Evolutionary conservation across 1,139 yeast species (phyloP).

Genomic region (Saccharomyces pastorianus): DNA sequence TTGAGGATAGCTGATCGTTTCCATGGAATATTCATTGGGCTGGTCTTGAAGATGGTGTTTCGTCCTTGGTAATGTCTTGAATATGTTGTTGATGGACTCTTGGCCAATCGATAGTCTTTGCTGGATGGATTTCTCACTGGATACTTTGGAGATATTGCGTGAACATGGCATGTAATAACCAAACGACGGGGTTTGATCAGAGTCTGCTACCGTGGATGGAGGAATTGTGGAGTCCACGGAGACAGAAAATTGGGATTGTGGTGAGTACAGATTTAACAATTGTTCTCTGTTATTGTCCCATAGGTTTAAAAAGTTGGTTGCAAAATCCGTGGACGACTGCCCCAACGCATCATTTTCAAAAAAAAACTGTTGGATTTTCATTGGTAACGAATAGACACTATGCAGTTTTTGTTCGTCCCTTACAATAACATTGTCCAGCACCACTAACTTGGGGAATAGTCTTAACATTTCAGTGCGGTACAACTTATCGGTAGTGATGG

Average conservation of each 20-base stretch:
- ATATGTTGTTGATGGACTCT: slow-evolving; percentile 52
- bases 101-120: slow-evolving; percentile 61
- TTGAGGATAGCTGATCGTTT: slow-evolving; percentile 63
- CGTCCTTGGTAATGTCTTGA: slow-evolving; percentile 64
- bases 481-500: slow-evolving; percentile 43
- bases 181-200: slow-evolving; percentile 42
- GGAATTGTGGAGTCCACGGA: slow-evolving; percentile 45
- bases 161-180: slow-evolving; percentile 62
- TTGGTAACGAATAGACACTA: slow-evolving; percentile 46
- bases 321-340: slow-evolving; percentile 61
- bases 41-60: slow-evolving; percentile 58
- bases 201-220: slow-evolving; percentile 37
- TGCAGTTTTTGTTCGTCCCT: slow-evolving; percentile 62
- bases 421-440: slow-evolving; percentile 70
- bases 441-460: slow-evolving; percentile 67
- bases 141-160: slow-evolving; percentile 65
- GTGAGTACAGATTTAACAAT: slow-evolving; percentile 65
- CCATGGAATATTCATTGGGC: slow-evolving; percentile 68
- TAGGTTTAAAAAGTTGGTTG: slow-evolving; percentile 61
- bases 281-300: slow-evolving; percentile 80
- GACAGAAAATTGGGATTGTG: slow-evolving; percentile 77
- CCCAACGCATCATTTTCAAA: slow-evolving; percentile 76
- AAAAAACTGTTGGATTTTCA: slow-evolving; percentile 48
- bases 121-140: slow-evolving; percentile 48
- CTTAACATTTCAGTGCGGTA: slow-evolving; percentile 59